Evolutionary conservation across 352 stramenopile genomes (phyloP), one percentile per base, ranked within the genome.

Genomic region (Pythium oligandrum): DNA sequence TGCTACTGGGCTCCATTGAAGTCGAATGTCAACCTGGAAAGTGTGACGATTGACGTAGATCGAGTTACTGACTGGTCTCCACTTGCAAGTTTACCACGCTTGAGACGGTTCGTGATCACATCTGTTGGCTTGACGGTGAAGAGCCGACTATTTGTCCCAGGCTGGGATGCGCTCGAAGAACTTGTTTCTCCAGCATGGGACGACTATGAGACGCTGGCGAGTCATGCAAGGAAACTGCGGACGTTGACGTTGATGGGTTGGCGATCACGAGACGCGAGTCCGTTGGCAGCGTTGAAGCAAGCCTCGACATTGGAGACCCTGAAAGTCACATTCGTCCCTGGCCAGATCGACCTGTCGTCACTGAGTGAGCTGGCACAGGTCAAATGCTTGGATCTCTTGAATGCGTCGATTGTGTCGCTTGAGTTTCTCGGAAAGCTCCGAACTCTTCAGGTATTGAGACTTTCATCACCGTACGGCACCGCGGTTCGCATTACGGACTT

Each of bases 111-210:
- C 4, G 38, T 48, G 11, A 34, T 64, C 11, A 48, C 55, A 7
- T 54, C 44, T 35, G 38, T 45, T 40, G 39, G 26, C 12, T 49
- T 48, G 26, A 6, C 12, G 4, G 48, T 55, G 30, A 44, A 43
- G 2, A 55, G 57, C 17, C 34, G 26, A 30, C 9, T 31, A 11
- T 55, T 64, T 38, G 51, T 11, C 11, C 43, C 3, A 30, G 50
- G 63, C 32, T 60, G 58, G 51, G 34, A 40, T 11, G 34, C 40
- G 32, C 40, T 65, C 6, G 42, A 61, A 53, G 39, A 54, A 43
- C 4, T 64, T 6, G 44, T 65, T 26, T 61, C 58, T 4, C 52
- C 53, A 30, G 47, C 57, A 2, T 64, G 57, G 57, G 57, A 64
- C 35, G 57, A 64, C 30, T 64, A 59, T 32, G 10, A 48, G 4